A percentile compares a stretch with the other conserved stretches of the same genome.
phyloP scores from a whole-genome alignment of 179 eudicot species.

The Camellia oleifera region DNA sequence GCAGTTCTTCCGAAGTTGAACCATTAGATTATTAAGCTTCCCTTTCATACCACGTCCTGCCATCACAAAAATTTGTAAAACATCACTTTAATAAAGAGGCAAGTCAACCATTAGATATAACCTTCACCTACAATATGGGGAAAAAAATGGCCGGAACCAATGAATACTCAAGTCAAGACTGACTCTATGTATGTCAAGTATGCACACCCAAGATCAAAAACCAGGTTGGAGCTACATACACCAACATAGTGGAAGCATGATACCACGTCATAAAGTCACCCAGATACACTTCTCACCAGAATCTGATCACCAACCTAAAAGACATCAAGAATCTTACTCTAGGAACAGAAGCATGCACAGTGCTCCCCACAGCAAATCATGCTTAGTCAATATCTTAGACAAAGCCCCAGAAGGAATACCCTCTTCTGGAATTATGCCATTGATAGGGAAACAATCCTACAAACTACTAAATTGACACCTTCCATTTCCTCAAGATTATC shows the following conservation, averaged over 20 bases:
- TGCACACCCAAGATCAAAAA: background rate
- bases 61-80: background rate
- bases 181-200: background rate
- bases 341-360: background rate
- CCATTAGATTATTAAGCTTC: slow-evolving; percentile 73
- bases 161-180: background rate
- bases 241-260: background rate
- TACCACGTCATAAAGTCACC: slow-evolving; percentile 6
- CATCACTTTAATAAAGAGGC: background rate
- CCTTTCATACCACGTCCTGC: slow-evolving; percentile 67
- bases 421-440: background rate
- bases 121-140: background rate
- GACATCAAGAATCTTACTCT: background rate
- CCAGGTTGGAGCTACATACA: background rate
- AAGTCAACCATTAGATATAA: slow-evolving; percentile 5
- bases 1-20: slow-evolving; percentile 96
- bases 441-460: background rate
- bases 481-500: background rate
- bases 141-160: background rate
- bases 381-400: background rate
- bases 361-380: background rate
- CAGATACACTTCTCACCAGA: background rate
- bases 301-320: background rate
- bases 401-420: background rate
- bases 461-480: background rate